Evolutionary conservation across 177 flowering plant species (phyloP), one percentile per base, ranked within the genome.

Genomic region (Vitis hybrid): DNA sequence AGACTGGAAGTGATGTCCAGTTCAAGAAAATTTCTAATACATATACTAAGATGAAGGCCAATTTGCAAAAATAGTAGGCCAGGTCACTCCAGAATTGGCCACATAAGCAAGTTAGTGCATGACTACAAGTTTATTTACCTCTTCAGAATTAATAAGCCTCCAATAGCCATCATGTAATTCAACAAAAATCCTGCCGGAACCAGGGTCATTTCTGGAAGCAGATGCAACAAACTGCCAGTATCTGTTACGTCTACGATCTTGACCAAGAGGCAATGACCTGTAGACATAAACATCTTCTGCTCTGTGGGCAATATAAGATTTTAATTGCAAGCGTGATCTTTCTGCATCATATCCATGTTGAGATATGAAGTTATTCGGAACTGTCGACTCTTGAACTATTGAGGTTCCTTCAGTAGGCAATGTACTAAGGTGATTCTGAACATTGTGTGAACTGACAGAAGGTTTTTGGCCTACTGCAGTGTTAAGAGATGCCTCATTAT

Each of bases 221-320:
- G 97, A 91, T 40, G 98, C 80, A 32, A 85, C 82, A 79, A 96
- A 96, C 77, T 85, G 97, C 98, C 99, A 93, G 77, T 93, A 93
- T 32, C 98, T 80, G 59, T 96, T 96, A 64, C 87, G 90, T 64
- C 97, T 85, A 15, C 99, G 91, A 78, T 96, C 99, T 67, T 88
- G 97, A 58, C 99, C 99, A 61, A 96, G 92, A 69, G 99, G 99
- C 82, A 96, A 74, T 32, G 98, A 93, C 79, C 94, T 82, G 76
- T 93, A 91, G 9, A 87, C 89, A 78, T 90, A 90, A 83, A 88
- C 81, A 72, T 91, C 98, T 76, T 96, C 98, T 24, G 99, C 98
- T 76, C 72, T 86, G 56, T 89, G 90, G 60, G 89, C 87, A 77
- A 96, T 91, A 70, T 82, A 90, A 32, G 95, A 81, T 81, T 96